These are phyloP conservation scores for Phytophthora crassamura DNA, from an alignment of 352 stramenopile genomes.

Conservation along the genomic window DNA sequence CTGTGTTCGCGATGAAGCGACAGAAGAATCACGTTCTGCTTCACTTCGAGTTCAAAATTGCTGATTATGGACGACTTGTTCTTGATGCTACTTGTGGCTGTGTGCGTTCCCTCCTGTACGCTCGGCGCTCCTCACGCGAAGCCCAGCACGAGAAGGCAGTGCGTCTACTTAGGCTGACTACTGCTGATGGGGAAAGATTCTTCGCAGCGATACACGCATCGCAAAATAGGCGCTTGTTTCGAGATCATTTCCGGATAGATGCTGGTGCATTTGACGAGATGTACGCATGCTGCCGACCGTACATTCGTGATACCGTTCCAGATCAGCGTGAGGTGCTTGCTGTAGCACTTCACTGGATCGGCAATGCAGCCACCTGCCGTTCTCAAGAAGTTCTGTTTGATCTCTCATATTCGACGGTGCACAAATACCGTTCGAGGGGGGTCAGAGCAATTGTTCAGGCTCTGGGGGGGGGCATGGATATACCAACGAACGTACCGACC, in stretches of 20 bases:
- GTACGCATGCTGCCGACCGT: neutral
- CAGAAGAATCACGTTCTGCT: too few species aligned
- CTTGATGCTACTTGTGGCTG: too few species aligned
- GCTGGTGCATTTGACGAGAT: neutral
- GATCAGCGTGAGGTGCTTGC: slow-evolving; percentile 2
- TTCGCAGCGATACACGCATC: slow-evolving; percentile 3
- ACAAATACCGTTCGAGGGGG: slow-evolving; percentile 1
- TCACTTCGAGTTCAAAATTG: too few species aligned
- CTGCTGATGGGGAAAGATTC: neutral
- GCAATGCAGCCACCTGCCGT: slow-evolving; percentile 2
- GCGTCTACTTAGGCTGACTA: neutral
- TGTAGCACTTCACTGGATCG: slow-evolving; percentile 5
- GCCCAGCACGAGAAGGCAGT: slow-evolving; percentile 10
- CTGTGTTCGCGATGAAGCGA: too few species aligned
- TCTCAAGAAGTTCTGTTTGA: slow-evolving; percentile 7
- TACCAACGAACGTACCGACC: neutral
- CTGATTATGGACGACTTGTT: too few species aligned
- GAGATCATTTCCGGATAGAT: slow-evolving; percentile 10
- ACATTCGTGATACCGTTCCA: neutral
- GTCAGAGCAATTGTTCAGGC: neutral
- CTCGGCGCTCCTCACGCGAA: too few species aligned
- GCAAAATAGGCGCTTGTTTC: neutral
- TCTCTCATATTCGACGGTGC: neutral
- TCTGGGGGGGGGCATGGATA: neutral
- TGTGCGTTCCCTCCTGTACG: too few species aligned